Evolutionary conservation across 2,329 filamentous ascomycete species (phyloP), one percentile per base, ranked within the genome.

Genomic region (Calonectria pseudoturangicola): DNA sequence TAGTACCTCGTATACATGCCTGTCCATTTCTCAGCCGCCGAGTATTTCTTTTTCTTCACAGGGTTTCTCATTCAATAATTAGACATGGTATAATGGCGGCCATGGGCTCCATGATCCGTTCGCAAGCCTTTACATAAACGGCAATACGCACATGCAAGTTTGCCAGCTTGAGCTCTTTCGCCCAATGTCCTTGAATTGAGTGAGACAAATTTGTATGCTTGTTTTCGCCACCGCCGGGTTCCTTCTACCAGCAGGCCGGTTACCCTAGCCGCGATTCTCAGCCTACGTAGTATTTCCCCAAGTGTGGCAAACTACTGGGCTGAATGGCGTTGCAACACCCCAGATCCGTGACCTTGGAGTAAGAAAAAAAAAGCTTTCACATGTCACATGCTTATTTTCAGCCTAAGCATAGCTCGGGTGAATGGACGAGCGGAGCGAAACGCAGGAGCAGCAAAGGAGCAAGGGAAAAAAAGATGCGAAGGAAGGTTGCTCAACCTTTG

Each of bases 251-350:
- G 70, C 70, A 47, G 54, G 58, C 47, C 58, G 72, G 76, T 74
- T 69, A 70, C 62, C 68, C 71, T 65, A 64, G 71, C 47, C 41
- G 41, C 70, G 71, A 76, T 77, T 74, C 50, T 71, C 64, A 73
- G 68, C 70, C 50, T 74, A 43, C 30, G 39, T 27, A 18, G 43
- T 33, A 60, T 47, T 51, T 62, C 60, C 51, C 68, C 71, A 74
- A 60, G 68, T 71, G 63, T 60, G 68, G 66, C 64, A 47, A 67
- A 71, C 54, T 41, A 77, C 79, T 79, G 76, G 74, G 72, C 54
- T 69, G 54, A 71, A 66, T 66, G 50, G 51, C 50, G 73, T 71
- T 74, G 70, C 71, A 70, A 68, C 71, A 75, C 58, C 73, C 76
- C 70, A 47, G 73, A 54, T 50, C 58, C 48, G 60, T 51, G 66